Evolutionary conservation across 2,329 filamentous ascomycete species (phyloP).

Genomic region (Cryphonectria japonica): DNA sequence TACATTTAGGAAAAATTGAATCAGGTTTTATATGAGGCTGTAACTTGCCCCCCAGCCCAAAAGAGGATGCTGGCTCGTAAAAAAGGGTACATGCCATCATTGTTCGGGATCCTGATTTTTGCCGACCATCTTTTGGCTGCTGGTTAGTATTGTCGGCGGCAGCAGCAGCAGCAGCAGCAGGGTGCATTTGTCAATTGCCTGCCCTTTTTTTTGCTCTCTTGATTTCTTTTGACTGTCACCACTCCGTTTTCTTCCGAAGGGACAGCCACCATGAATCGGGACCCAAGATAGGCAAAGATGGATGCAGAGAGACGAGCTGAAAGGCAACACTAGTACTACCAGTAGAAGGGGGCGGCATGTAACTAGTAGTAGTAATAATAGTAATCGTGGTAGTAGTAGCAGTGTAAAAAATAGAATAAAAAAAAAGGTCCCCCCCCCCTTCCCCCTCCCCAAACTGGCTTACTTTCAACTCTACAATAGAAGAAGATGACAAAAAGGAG

Average conservation of each 20-base stretch:
- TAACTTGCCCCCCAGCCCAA: neutral
- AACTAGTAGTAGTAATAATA: neutral
- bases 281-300: neutral
- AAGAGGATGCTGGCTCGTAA: neutral
- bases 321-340: neutral
- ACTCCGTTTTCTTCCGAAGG: neutral
- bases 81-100: too few relatives aligned
- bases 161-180: neutral
- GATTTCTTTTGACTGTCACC: neutral
- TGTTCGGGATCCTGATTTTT: too few relatives aligned
- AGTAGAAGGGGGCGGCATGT: neutral
- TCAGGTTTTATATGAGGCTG: neutral
- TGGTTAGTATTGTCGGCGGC: neutral
- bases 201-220: neutral
- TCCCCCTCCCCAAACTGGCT: too few relatives aligned
- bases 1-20: neutral
- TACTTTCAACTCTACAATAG: too few relatives aligned
- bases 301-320: slow-evolving; percentile 1
- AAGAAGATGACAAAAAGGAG: too few relatives aligned
- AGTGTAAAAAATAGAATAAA: too few relatives aligned
- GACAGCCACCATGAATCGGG: neutral
- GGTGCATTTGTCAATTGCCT: neutral
- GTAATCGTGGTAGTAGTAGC: too few relatives aligned
- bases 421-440: neutral
- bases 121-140: too few relatives aligned